Conservation (phyloP, 2,329 filamentous ascomycete genomes). For the Exophiala dermatitidis region DNA sequence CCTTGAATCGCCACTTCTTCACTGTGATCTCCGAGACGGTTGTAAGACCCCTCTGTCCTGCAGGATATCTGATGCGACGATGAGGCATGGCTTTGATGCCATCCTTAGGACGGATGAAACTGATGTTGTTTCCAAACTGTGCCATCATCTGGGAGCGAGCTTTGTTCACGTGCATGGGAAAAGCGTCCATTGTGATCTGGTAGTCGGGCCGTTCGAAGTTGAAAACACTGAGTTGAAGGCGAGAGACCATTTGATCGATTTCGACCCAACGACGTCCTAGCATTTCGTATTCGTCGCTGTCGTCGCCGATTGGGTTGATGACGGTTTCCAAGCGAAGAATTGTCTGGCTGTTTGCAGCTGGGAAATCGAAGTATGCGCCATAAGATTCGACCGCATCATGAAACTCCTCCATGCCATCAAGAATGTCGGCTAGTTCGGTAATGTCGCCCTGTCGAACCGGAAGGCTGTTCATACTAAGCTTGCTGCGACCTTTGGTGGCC, state of each 20-base stretch:
- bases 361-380: slow-evolving; percentile 39
- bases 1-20: slow-evolving; percentile 35
- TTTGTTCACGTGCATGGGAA: slow-evolving; percentile 18
- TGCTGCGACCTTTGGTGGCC: slow-evolving; percentile 33
- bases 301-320: slow-evolving; percentile 9
- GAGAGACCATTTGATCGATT: slow-evolving; percentile 34
- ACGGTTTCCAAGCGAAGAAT: slow-evolving; percentile 35
- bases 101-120: slow-evolving; percentile 13
- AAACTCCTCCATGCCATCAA: slow-evolving; percentile 23
- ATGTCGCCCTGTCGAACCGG: slow-evolving; percentile 18
- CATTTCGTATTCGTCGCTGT: slow-evolving; percentile 13
- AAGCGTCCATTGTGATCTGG: slow-evolving; percentile 21
- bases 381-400: slow-evolving; percentile 31
- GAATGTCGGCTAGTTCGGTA: slow-evolving; percentile 30
- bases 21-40: slow-evolving; percentile 35
- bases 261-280: slow-evolving; percentile 22
- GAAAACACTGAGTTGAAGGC: slow-evolving; percentile 37
- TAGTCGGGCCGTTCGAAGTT: slow-evolving; percentile 31
- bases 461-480: slow-evolving; percentile 29
- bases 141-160: slow-evolving; percentile 12
- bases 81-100: slow-evolving; percentile 19
- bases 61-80: slow-evolving; percentile 18
- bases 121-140: slow-evolving; percentile 21
- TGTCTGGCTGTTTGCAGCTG: slow-evolving; percentile 24
- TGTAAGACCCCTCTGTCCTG: slow-evolving; percentile 8